These are phyloP conservation scores for barrel medic (Medicago truncatula) DNA, from an alignment of 306 rosid species.

Conservation along the genomic window MtrunA17r5.0-ANR NC_053047.1:13077001-13077500, in stretches of 20 bases:
- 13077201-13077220: background rate
- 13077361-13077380: slow-evolving; percentile 50
- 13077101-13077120: no score
- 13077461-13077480: slow-evolving; percentile 69
- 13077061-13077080: background rate
- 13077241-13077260: background rate
- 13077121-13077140: background rate
- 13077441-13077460: slow-evolving; percentile 97
- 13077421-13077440: slow-evolving; percentile 96
- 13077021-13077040: background rate
- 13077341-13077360: background rate
- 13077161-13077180: background rate
- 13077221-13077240: background rate
- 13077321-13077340: background rate
- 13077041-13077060: no score
- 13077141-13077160: background rate
- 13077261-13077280: no score
- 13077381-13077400: slow-evolving; percentile 99
- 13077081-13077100: background rate
- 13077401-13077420: slow-evolving; percentile 94
- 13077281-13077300: background rate
- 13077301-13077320: background rate
- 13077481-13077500: background rate
- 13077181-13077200: no score
- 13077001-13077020: background rate